Percentiles rank a stretch among this genome's conserved stretches.
phyloP scores from a whole-genome alignment of 2,329 filamentous ascomycete genomes.

The Fonsecaea multimorphosa region DNA sequence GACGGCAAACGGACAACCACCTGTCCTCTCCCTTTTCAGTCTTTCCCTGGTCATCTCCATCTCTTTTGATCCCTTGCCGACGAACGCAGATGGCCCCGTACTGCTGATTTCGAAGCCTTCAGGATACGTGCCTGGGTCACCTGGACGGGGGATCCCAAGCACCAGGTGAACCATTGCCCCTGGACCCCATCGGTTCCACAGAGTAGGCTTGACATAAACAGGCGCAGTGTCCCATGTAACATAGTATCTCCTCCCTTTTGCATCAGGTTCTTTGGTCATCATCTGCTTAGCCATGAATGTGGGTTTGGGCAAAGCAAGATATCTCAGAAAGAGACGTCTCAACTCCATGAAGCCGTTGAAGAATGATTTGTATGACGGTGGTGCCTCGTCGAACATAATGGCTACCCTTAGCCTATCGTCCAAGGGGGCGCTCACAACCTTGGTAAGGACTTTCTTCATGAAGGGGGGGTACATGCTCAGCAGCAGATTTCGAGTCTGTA shows the following conservation, averaged over 20 bases:
- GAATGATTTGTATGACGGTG: constrained; percentile 44
- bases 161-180: constrained; percentile 58
- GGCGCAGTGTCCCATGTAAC: constrained; percentile 66
- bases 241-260: constrained; percentile 60
- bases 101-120: constrained; percentile 60
- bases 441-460: constrained; percentile 55
- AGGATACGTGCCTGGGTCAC: constrained; percentile 54
- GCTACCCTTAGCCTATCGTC: constrained; percentile 67
- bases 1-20: constrained; percentile 57
- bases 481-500: constrained; percentile 66
- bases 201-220: constrained; percentile 66
- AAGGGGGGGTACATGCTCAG: constrained; percentile 60
- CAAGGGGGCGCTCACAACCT: constrained; percentile 66
- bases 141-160: constrained; percentile 56
- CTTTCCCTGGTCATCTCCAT: constrained; percentile 50
- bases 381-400: constrained; percentile 63
- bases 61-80: constrained; percentile 60
- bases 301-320: constrained; percentile 65
- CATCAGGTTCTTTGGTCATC: constrained; percentile 56
- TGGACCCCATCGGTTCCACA: constrained; percentile 69
- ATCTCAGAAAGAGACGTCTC: constrained; percentile 63
- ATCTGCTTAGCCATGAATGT: constrained; percentile 45
- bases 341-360: constrained; percentile 57
- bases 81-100: constrained; percentile 65
- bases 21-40: constrained; percentile 47